Percentiles rank a stretch among this genome's conserved stretches.
Evolutionary conservation across 768 basidiomycete species (phyloP).

Genomic region (Phylloporus rhodoxanthus): DNA sequence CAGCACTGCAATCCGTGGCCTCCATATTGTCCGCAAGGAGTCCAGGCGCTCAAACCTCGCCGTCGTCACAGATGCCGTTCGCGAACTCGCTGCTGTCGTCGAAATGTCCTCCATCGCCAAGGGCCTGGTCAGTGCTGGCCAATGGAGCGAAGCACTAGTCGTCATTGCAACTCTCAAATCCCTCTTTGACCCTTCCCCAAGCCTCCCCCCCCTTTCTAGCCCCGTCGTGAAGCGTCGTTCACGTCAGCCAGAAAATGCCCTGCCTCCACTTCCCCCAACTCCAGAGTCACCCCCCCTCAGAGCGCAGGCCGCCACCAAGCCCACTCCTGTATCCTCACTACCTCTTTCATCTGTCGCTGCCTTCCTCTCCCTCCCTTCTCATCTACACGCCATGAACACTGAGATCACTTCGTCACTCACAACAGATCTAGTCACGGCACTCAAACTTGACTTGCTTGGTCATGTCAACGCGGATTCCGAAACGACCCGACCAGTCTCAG

Average conservation of each 20-base stretch:
- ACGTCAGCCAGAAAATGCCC: conserved; percentile 14
- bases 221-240: conserved; percentile 4
- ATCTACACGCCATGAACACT: conserved; percentile 63
- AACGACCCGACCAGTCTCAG: conserved; percentile 10
- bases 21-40: conserved; percentile 67
- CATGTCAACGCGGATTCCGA: conserved; percentile 35
- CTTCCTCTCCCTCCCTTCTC: conserved; percentile 68
- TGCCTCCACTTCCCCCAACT: conserved; percentile 33
- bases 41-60: conserved; percentile 55
- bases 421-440: conserved; percentile 66
- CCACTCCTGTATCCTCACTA: conserved; percentile 32
- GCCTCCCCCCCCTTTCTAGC: conserved; percentile 1
- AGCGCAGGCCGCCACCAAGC: conserved; percentile 22
- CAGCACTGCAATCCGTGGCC: conserved; percentile 70
- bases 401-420: conserved; percentile 76
- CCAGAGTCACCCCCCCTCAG: conserved; percentile 25
- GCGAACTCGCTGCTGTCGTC: conserved; percentile 60
- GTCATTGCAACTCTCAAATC: conserved; percentile 63
- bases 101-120: conserved; percentile 73
- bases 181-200: conserved; percentile 41
- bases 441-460: conserved; percentile 60
- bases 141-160: conserved; percentile 81
- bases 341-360: conserved; percentile 66
- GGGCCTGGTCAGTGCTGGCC: conserved; percentile 72
- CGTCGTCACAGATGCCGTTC: conserved; percentile 55